Evolutionary conservation across 176 grass and related monocot genomes (phyloP).

Genomic region (Thalia dealbata): DNA sequence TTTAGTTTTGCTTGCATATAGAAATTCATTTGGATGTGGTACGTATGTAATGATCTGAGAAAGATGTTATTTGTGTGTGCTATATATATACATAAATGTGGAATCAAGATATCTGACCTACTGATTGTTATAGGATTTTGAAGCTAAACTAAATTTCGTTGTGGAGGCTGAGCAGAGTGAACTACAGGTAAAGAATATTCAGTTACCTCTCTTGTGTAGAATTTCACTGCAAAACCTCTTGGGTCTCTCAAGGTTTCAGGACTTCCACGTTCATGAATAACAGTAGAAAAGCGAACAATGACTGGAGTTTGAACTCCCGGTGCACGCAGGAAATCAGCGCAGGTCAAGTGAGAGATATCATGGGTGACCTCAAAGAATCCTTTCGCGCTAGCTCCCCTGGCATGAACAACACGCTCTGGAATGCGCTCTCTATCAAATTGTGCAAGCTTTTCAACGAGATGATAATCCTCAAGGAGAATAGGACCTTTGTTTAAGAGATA

Average conservation of each 20-base stretch:
- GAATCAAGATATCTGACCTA: neutral
- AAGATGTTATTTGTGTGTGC: too few relatives aligned
- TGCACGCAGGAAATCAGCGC: constrained; percentile 84
- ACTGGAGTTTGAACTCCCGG: constrained; percentile 75
- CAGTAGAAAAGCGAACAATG: constrained; percentile 96
- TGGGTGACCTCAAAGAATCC: constrained; percentile 99
- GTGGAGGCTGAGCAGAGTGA: neutral
- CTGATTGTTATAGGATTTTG: neutral
- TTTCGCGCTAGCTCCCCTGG: constrained; percentile 86
- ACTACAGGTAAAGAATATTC: too few relatives aligned
- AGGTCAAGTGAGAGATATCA: constrained; percentile 77
- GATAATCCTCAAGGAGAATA: constrained; percentile 94
- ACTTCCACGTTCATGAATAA: constrained; percentile 95
- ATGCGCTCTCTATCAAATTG: constrained; percentile 89
- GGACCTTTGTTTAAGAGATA: constrained; percentile 32
- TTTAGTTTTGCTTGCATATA: neutral
- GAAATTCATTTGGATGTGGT: neutral
- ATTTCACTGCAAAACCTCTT: constrained; percentile 93
- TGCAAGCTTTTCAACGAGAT: constrained; percentile 89
- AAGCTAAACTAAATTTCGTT: neutral
- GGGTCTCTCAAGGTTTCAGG: constrained; percentile 95
- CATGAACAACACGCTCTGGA: constrained; percentile 93
- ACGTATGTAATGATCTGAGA: neutral
- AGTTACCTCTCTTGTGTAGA: constrained; percentile 83
- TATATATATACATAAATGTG: neutral